phyloP scores from a whole-genome alignment of 352 stramenopile genomes.

The Phytophthora boehmeriae region DNA sequence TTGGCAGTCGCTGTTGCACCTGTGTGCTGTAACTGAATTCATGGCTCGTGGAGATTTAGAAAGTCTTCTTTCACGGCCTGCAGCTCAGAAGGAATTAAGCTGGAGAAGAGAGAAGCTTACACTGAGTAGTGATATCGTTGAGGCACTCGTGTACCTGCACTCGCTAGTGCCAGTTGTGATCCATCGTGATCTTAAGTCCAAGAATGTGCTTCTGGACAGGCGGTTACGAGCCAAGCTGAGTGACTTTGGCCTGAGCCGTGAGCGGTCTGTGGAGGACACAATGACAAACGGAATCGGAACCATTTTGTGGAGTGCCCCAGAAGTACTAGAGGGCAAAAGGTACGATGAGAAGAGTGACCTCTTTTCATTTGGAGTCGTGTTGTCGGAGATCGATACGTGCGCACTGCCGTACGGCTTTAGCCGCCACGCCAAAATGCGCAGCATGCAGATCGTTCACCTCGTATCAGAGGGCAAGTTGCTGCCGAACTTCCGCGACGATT shows the following conservation, averaged over 20 bases:
- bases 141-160: conserved; percentile 76
- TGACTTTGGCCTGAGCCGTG: conserved; percentile 75
- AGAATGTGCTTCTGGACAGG: conserved; percentile 73
- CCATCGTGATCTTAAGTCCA: conserved; percentile 77
- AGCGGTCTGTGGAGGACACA: conserved; percentile 69
- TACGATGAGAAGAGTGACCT: conserved; percentile 85
- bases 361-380: conserved; percentile 76
- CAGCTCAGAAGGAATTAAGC: conserved; percentile 46
- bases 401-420: conserved; percentile 74
- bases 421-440: conserved; percentile 71
- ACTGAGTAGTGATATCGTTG: conserved; percentile 66
- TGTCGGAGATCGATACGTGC: conserved; percentile 81
- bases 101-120: conserved; percentile 67
- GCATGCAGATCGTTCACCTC: conserved; percentile 85
- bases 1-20: conserved; percentile 76
- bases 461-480: conserved; percentile 79
- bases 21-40: conserved; percentile 83
- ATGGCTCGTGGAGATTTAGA: conserved; percentile 80
- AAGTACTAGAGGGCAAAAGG: conserved; percentile 72
- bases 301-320: conserved; percentile 74
- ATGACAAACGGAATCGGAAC: conserved; percentile 83
- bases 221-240: conserved; percentile 70
- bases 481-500: conserved; percentile 74
- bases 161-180: conserved; percentile 70
- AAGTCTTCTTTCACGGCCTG: conserved; percentile 44